Percentiles rank a stretch among this genome's conserved stretches.
These are phyloP conservation scores for Graphiopsis chlorocephala DNA, from an alignment of 2,329 filamentous ascomycete species.

Conservation along the genomic window DNA sequence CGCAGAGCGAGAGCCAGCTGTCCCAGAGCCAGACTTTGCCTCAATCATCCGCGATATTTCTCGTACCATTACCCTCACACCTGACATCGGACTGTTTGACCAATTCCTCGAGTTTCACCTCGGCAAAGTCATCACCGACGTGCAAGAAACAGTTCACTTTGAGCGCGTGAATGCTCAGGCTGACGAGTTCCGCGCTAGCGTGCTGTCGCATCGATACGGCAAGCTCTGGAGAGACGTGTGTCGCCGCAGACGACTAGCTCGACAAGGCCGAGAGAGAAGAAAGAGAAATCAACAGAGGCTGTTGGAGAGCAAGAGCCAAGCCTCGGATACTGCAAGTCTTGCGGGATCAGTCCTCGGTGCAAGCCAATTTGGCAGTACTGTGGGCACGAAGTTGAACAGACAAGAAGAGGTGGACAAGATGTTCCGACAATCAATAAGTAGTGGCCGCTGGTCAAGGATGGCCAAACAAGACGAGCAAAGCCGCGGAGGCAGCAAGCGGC, in stretches of 20 bases:
- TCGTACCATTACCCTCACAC: constrained; percentile 37
- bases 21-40: constrained; percentile 26
- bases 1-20: background rate
- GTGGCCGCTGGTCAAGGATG: constrained; percentile 9
- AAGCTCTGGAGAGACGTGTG: constrained; percentile 38
- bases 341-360: background rate
- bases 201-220: constrained; percentile 37
- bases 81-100: constrained; percentile 41
- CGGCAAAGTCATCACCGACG: constrained; percentile 34
- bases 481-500: constrained; percentile 27
- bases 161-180: constrained; percentile 30
- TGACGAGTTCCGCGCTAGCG: constrained; percentile 31
- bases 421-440: constrained; percentile 20
- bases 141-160: constrained; percentile 33
- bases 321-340: constrained; percentile 24
- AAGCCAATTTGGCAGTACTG: background rate
- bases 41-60: constrained; percentile 35
- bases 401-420: constrained; percentile 24
- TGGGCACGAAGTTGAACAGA: constrained; percentile 4
- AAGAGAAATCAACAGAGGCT: constrained; percentile 29
- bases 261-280: constrained; percentile 37
- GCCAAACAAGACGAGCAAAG: constrained; percentile 18
- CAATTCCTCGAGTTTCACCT: constrained; percentile 45
- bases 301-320: constrained; percentile 23
- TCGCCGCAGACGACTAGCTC: constrained; percentile 35